phyloP scores from a whole-genome alignment of 345 rosid genomes.

The Populus pruinosa region DNA sequence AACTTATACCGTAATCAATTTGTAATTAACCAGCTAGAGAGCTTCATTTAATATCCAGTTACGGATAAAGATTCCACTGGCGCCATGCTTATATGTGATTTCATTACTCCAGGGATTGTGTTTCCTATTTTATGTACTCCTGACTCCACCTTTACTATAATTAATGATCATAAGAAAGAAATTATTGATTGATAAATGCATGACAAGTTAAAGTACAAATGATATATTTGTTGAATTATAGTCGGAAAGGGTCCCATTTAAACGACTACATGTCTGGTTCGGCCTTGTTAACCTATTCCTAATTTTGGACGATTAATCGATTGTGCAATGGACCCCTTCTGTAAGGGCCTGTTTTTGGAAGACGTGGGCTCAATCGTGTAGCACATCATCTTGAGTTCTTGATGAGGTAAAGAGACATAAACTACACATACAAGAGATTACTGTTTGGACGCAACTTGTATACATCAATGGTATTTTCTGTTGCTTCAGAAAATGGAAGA shows the following conservation, averaged over 20 bases:
- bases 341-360: not conserved
- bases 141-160: not conserved
- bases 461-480: not conserved
- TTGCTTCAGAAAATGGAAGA: not conserved
- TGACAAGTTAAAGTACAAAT: too few relatives aligned
- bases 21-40: not conserved
- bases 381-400: too few relatives aligned
- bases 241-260: not conserved
- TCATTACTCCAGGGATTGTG: not conserved
- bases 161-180: not conserved
- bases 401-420: too few relatives aligned
- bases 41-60: not conserved
- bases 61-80: not conserved
- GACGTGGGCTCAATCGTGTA: too few relatives aligned
- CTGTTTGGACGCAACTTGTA: too few relatives aligned
- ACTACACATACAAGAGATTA: too few relatives aligned
- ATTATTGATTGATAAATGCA: too few relatives aligned
- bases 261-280: not conserved
- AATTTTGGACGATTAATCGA: not conserved
- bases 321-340: not conserved
- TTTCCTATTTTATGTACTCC: too few relatives aligned
- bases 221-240: not conserved
- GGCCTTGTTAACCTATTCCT: not conserved
- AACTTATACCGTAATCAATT: not conserved
- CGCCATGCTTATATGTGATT: not conserved